phyloP scores from a whole-genome alignment of 1,139 yeast species.

The Yamadazyma oceani region DNA sequence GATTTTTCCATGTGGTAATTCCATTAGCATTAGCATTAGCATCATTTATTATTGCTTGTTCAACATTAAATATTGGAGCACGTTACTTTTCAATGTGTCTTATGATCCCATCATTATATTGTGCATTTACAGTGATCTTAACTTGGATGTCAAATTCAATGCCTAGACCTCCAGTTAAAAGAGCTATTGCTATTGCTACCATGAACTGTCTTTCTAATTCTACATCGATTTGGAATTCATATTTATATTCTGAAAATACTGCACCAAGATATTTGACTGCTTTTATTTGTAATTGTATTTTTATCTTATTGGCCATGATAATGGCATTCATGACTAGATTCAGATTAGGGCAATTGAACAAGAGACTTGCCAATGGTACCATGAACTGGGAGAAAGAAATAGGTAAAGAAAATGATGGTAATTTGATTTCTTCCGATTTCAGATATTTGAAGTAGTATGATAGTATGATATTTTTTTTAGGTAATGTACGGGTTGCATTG shows the following conservation, averaged over 20 bases:
- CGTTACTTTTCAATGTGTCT: slow-evolving; percentile 62
- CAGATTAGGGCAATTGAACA: slow-evolving; percentile 40
- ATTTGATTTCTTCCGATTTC: slow-evolving; percentile 43
- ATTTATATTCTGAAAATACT: slow-evolving; percentile 41
- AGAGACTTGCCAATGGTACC: slow-evolving; percentile 43
- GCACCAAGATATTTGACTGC: slow-evolving; percentile 50
- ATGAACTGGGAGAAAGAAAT: slow-evolving; percentile 54
- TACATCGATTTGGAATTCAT: slow-evolving; percentile 55
- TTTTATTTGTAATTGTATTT: slow-evolving; percentile 50
- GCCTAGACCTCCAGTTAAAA: slow-evolving; percentile 54
- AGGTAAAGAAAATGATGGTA: slow-evolving; percentile 46
- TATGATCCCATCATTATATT: slow-evolving; percentile 58
- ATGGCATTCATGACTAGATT: slow-evolving; percentile 41
- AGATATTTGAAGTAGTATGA: slow-evolving; percentile 34
- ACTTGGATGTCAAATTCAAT: slow-evolving; percentile 57
- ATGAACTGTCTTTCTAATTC: slow-evolving; percentile 55
- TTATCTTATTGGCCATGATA: slow-evolving; percentile 39
- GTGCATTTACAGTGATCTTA: slow-evolving; percentile 54
- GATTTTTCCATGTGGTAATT: slow-evolving; percentile 50
- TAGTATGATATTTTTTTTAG: no score
- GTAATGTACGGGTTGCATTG: no score
- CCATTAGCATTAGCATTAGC: slow-evolving; percentile 47
- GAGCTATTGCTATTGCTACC: slow-evolving; percentile 53
- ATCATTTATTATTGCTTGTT: slow-evolving; percentile 54
- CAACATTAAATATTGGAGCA: slow-evolving; percentile 57